These are phyloP conservation scores for Claviceps digitariae DNA, from an alignment of 2,329 filamentous ascomycete genomes.

Conservation along the genomic window DNA sequence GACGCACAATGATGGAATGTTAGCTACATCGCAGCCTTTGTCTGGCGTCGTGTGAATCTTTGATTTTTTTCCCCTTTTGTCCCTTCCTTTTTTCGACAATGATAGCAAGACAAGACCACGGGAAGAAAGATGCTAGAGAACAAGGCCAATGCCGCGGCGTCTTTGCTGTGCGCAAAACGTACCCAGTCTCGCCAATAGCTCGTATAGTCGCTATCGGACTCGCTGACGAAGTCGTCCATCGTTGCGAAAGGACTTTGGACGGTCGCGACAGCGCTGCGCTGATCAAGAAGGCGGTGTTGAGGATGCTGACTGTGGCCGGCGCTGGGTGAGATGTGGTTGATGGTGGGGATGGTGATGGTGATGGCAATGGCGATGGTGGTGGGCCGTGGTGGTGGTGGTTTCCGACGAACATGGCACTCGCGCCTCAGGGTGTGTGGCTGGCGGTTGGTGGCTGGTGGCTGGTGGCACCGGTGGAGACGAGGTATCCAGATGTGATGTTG, in stretches of 20 bases:
- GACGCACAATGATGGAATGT: slow-evolving; percentile 3
- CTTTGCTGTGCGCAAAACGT: slow-evolving; percentile 28
- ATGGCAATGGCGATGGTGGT: background rate
- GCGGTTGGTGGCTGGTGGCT: background rate
- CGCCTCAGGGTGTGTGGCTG: background rate
- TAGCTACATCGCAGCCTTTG: background rate
- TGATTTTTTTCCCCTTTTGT: no score
- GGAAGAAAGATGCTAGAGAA: background rate
- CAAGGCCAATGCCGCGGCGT: background rate
- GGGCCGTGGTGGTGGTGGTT: background rate
- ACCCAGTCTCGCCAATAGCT: slow-evolving; percentile 99
- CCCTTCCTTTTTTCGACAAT: background rate
- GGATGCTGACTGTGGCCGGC: slow-evolving; percentile 3
- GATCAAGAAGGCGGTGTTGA: background rate
- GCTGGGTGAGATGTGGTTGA: background rate
- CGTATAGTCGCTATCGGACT: slow-evolving; percentile 97
- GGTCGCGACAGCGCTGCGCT: background rate
- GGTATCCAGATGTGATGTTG: no score
- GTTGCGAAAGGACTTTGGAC: slow-evolving; percentile 12
- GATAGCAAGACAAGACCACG: background rate
- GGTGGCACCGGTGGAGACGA: background rate
- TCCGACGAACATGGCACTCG: background rate
- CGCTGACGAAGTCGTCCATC: slow-evolving; percentile 97
- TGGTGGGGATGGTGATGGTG: background rate
- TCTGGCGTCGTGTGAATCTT: background rate